phyloP scores from a whole-genome alignment of 331 rosid genomes.

The Acacia concinna region DNA sequence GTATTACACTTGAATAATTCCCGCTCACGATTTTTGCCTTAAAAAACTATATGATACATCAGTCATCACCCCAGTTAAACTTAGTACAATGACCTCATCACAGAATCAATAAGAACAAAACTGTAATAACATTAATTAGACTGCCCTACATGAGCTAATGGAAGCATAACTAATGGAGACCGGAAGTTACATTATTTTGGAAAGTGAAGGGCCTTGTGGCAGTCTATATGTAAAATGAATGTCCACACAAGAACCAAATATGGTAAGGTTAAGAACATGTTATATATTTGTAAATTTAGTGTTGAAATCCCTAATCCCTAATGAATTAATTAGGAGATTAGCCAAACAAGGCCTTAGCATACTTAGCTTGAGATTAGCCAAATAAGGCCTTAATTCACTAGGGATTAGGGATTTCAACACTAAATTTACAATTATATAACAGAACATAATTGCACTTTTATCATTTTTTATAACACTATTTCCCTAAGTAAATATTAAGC shows the following conservation, averaged over 20 bases:
- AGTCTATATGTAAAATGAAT: background rate
- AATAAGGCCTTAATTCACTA: no score
- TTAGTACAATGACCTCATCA: slow-evolving; percentile 10
- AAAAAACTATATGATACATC: background rate
- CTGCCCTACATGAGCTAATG: background rate
- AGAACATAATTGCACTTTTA: background rate
- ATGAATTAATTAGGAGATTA: no score
- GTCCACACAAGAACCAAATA: background rate
- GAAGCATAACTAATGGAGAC: background rate
- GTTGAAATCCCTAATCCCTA: no score
- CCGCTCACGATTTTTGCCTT: background rate
- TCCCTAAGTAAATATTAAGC: background rate
- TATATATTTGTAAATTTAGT: no score
- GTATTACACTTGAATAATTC: background rate
- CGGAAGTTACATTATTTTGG: background rate
- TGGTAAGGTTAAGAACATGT: background rate
- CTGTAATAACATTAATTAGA: background rate
- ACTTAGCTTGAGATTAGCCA: no score
- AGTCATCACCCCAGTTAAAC: background rate
- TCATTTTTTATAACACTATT: background rate
- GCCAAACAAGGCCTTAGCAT: no score
- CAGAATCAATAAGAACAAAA: slow-evolving; percentile 18
- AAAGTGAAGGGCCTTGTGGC: background rate
- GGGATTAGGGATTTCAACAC: no score
- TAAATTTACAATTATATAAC: no score